Evolutionary conservation across 805 yeast genomes (phyloP).

Genomic region (Cyberlindnera saturnus): DNA sequence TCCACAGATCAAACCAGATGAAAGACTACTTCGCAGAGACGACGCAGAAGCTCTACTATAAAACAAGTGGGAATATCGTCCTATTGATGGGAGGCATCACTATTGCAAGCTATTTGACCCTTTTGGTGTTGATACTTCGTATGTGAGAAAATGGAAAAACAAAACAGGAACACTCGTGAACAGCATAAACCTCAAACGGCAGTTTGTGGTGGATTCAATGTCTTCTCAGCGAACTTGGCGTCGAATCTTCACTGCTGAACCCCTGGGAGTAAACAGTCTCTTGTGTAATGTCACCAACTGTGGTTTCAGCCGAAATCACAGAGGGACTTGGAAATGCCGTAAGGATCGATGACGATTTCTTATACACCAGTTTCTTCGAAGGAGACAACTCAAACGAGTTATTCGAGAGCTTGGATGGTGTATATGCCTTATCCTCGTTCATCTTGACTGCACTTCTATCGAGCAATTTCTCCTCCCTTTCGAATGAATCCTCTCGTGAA

Average conservation of each 20-base stretch:
- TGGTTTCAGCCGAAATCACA: constrained; percentile 4
- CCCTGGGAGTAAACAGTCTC: constrained; percentile 21
- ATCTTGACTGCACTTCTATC: constrained; percentile 10
- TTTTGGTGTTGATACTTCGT: constrained; percentile 44
- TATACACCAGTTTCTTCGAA: constrained; percentile 12
- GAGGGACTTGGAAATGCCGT: constrained; percentile 2
- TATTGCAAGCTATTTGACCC: constrained; percentile 40
- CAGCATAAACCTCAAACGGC: too few species aligned
- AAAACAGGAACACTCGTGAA: too few species aligned
- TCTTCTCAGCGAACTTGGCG: not conserved
- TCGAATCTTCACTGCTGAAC: constrained; percentile 7
- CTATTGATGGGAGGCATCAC: constrained; percentile 46
- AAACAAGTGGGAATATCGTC: constrained; percentile 59
- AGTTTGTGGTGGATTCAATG: too few species aligned
- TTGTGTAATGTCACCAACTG: constrained; percentile 19
- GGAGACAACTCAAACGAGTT: constrained; percentile 9
- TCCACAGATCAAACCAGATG: constrained; percentile 27
- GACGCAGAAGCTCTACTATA: constrained; percentile 35
- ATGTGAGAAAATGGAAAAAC: constrained; percentile 22
- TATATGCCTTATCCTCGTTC: constrained; percentile 4
- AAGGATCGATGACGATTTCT: constrained; percentile 14
- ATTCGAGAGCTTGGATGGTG: constrained; percentile 3
- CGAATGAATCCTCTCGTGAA: constrained; percentile 20
- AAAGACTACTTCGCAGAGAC: constrained; percentile 33
- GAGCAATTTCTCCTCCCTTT: constrained; percentile 13